Evolutionary conservation across 306 rosid species (phyloP), one percentile per base, ranked within the genome.

Genomic region (Sophora flavescens): DNA sequence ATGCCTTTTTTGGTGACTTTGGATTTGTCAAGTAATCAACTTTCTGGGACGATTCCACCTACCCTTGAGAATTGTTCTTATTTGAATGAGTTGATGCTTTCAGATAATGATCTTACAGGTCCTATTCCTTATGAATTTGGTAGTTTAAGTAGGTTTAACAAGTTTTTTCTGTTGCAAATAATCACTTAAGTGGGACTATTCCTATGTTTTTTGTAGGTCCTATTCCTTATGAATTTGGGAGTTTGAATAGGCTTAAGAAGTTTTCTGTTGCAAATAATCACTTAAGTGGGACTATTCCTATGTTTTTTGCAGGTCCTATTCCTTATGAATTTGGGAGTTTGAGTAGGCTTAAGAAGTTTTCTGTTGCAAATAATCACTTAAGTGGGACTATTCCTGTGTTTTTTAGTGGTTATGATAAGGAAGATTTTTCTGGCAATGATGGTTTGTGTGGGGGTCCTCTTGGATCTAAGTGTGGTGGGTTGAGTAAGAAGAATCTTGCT

Each of bases 401-500:
- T 70, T 81, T 90, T 1, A 16, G 26, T 61, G 13, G 6, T 12
- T 83, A 78, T 81, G 87, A 45, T 18, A 72, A 63, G 81, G 91
- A 65, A 0, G 72, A 6, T 71, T 95, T 92, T 81, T 76, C 57
- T 5, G 99, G 99, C 68, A 95, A 95, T 61, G 80, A 82, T 3
- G 99, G 79, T 3, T 79, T 95, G 1, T 92, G 97, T 84, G 97
- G 99, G 22, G 84, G 77, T 53, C 97, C 97, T 26, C 86, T 90
- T 32, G 95, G 91, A 72, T 83, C 89, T 1, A 91, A 90, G 78
- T 95, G 99, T 69, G 97, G 96, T 6, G 93, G 93, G 22, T 60
- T 95, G 89, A 92, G 95, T 48, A 95, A 84, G 80, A 95, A 84
- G 88, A 95, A 78, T 79, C 89, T 95, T 53, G 93, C 97, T 16